Evolutionary conservation across 2,329 filamentous ascomycete species (phyloP), one percentile per base, ranked within the genome.

Genomic region (Epichloe uncinata): DNA sequence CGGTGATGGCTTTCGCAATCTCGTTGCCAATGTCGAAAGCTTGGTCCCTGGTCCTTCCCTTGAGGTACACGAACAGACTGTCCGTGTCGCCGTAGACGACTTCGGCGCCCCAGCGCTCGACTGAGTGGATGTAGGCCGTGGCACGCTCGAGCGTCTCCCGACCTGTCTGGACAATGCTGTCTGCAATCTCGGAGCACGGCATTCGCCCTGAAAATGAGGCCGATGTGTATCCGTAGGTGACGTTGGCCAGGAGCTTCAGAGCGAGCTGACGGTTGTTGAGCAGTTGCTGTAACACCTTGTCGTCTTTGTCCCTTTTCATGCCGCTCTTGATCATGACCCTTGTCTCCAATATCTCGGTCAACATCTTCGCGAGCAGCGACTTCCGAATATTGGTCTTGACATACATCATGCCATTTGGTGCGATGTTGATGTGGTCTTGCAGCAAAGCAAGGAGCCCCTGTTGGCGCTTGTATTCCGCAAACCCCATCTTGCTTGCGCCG

Each of bases 41-140:
- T 63, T 97, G 81, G 18, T 88, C 86, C 49, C 81, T 82, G 0
- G 87, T 94, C 45, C 88, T 82, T 4, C 91, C 93, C 58, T 88
- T 90, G 36, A 98, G 76, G 57, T 93, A 81, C 45, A 98, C 77
- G 61, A 98, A 98, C 8, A 98, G 68, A 60, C 88, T 95, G 71
- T 98, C 93, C 0, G 94, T 98, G 64, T 98, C 93, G 50, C 93
- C 94, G 59, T 98, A 98, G 0, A 98, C 91, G 0, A 98, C 93
- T 67, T 98, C 93, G 1, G 93, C 93, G 9, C 83, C 85, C 94
- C 94, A 98, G 53, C 79, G 77, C 55, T 84, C 78, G 12, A 90
- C 82, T 0, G 87, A 88, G 61, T 98, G 93, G 37, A 98, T 97
- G 50, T 90, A 74, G 0, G 89, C 88, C 55, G 97, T 95, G 2